Percentiles rank a stretch among this genome's conserved stretches.
phyloP scores from a whole-genome alignment of 345 rosid genomes.

The Acer saccharum region DNA sequence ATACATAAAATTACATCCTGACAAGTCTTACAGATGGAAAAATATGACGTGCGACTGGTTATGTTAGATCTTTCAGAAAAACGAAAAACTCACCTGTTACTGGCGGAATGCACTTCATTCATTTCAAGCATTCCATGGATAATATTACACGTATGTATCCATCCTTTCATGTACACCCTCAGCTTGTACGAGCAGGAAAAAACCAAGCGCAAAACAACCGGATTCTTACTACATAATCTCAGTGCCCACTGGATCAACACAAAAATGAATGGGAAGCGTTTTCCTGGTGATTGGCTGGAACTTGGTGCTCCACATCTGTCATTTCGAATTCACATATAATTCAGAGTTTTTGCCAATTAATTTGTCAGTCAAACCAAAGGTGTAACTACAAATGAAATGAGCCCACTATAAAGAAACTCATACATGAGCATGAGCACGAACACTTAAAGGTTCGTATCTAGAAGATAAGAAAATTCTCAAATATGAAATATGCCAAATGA shows the following conservation, averaged over 20 bases:
- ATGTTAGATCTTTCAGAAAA: not conserved
- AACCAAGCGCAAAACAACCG: constrained; percentile 4
- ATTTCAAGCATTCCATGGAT: not conserved
- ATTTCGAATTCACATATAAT: constrained; percentile 25
- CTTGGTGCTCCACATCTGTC: constrained; percentile 73
- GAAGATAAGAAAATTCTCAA: not conserved
- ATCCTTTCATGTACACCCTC: constrained; percentile 8
- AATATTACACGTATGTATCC: not conserved
- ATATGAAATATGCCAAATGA: not conserved
- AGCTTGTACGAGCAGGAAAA: constrained; percentile 16
- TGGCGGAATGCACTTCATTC: not conserved
- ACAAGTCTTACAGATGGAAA: not conserved
- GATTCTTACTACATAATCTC: constrained; percentile 65
- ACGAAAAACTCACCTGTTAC: not conserved
- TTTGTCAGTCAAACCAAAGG: not conserved
- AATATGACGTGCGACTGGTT: not conserved
- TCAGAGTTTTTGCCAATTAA: constrained; percentile 1
- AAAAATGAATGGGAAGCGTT: constrained; percentile 52
- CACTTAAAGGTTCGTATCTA: not conserved
- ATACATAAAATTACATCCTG: too few species aligned
- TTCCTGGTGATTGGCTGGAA: constrained; percentile 53
- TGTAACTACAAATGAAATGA: not conserved
- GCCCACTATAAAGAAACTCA: not conserved
- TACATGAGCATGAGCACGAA: not conserved
- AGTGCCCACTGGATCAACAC: constrained; percentile 81